Conservation (phyloP, 805 yeast genomes). For the Candida michaelii region DNA sequence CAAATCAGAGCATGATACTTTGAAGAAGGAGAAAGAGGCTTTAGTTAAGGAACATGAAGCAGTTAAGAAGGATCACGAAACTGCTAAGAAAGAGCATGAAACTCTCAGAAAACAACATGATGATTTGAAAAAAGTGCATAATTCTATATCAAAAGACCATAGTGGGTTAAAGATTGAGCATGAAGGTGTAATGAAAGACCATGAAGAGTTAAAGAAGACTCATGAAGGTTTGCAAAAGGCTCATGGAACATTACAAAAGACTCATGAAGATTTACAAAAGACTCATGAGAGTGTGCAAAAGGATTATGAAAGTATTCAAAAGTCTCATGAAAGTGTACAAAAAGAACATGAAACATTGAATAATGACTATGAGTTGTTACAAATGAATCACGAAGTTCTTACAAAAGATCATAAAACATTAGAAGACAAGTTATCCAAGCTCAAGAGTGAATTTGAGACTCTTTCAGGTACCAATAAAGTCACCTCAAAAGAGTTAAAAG, state of each 20-base stretch:
- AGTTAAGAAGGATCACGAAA: neutral
- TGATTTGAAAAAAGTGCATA: neutral
- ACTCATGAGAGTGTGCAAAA: neutral
- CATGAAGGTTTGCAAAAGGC: constrained; percentile 2
- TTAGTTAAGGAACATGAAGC: neutral
- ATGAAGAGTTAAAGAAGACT: constrained; percentile 3
- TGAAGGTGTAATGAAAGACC: neutral
- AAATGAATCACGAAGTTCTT: neutral
- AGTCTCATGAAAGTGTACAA: neutral
- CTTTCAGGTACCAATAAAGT: neutral
- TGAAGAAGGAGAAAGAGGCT: neutral
- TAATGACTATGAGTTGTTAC: neutral
- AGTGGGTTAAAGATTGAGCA: neutral
- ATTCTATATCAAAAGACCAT: too few species aligned
- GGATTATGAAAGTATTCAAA: neutral
- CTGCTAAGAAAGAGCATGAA: neutral
- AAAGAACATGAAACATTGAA: neutral
- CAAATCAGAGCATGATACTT: neutral
- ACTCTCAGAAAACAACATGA: neutral
- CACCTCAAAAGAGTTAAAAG: constrained; percentile 7
- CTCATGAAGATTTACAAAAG: constrained; percentile 6
- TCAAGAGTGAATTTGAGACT: constrained; percentile 1
- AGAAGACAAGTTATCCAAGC: neutral
- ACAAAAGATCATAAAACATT: neutral
- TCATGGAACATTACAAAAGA: neutral